Percentiles rank a stretch among this genome's conserved stretches.
Evolutionary conservation across 805 yeast species (phyloP).

Genomic region (Teunomyces cretensis): DNA sequence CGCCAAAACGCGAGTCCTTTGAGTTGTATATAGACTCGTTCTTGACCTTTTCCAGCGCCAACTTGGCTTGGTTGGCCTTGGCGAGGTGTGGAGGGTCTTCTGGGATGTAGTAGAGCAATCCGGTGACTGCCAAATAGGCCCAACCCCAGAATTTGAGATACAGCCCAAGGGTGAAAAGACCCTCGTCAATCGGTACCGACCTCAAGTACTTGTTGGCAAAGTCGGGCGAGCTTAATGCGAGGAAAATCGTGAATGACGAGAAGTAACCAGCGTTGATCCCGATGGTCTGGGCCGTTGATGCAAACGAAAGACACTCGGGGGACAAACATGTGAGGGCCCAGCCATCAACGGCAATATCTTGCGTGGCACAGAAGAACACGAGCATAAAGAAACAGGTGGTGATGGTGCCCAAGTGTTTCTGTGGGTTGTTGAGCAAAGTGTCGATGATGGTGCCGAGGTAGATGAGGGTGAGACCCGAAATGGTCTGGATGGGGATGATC

Average conservation of each 20-base stretch:
- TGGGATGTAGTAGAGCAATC: conserved; percentile 57
- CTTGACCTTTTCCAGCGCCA: conserved; percentile 27
- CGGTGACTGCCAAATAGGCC: conserved; percentile 65
- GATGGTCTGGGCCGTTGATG: conserved; percentile 95
- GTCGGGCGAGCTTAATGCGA: conserved; percentile 88
- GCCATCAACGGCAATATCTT: conserved; percentile 98
- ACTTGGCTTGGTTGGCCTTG: conserved; percentile 27
- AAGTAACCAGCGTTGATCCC: conserved; percentile 95
- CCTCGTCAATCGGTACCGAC: conserved; percentile 54
- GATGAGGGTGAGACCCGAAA: conserved; percentile 71
- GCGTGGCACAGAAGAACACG: conserved; percentile 92
- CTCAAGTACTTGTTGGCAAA: conserved; percentile 87
- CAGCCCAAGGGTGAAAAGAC: conserved; percentile 68
- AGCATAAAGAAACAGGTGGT: conserved; percentile 73
- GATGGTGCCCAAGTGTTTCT: conserved; percentile 49
- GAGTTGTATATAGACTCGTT: conserved; percentile 20
- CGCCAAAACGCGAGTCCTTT: conserved; percentile 14
- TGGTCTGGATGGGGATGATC: conserved; percentile 89
- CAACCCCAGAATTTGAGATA: conserved; percentile 81
- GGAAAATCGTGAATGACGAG: conserved; percentile 83
- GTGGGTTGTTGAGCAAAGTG: conserved; percentile 49
- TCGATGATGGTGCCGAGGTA: conserved; percentile 62
- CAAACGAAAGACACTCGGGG: conserved; percentile 76
- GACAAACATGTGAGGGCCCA: conserved; percentile 94
- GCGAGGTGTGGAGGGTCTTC: conserved; percentile 66